Percentiles rank a stretch among this genome's conserved stretches.
Evolutionary conservation across 805 yeast genomes (phyloP).

Genomic region (Lipomyces mesembrius): DNA sequence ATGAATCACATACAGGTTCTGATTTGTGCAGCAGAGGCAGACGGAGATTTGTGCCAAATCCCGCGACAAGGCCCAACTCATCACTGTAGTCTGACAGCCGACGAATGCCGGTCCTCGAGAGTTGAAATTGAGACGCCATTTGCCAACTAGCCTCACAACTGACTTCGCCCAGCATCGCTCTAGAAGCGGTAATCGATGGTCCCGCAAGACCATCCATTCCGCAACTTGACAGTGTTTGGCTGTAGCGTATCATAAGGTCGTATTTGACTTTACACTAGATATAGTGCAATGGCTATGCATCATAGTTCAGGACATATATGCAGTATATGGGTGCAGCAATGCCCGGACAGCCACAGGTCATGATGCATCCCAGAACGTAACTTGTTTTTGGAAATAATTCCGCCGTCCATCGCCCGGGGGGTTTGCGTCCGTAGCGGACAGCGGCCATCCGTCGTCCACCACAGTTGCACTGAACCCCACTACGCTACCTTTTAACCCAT

Average conservation of each 20-base stretch:
- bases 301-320: background rate
- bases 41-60: background rate
- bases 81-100: background rate
- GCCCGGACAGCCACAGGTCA: background rate
- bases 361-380: background rate
- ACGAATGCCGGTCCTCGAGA: background rate
- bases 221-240: background rate
- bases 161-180: background rate
- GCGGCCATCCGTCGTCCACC: background rate
- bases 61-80: background rate
- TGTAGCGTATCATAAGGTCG: background rate
- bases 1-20: too few species aligned
- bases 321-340: background rate
- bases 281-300: background rate
- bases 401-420: background rate
- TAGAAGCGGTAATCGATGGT: background rate
- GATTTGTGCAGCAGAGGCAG: background rate
- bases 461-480: background rate
- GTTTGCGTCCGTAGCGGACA: background rate
- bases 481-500: background rate
- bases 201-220: background rate
- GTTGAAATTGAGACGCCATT: background rate
- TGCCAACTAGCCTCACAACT: background rate
- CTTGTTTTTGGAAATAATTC: background rate
- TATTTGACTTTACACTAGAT: background rate